Base-by-base conservation (phyloP, 805 yeast species). In the Kuraishia hungarica region DNA sequence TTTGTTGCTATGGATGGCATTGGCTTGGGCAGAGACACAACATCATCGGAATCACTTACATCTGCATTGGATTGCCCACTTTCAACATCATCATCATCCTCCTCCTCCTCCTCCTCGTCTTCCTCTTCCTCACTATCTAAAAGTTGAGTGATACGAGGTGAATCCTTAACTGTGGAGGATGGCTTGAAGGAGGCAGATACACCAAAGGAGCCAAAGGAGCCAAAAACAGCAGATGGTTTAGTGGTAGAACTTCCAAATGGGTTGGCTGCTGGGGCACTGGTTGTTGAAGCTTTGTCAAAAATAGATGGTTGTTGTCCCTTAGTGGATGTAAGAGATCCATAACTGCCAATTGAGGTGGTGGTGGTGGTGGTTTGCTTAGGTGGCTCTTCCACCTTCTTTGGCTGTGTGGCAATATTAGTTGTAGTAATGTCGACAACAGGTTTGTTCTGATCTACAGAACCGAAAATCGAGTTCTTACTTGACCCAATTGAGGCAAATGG, bases 21-120 rank as follows among this genome's bases (percentile, higher is more conserved):
- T 6, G 10, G 48, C 20, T 43, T 19, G 5, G 48, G 19, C 51
- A 49, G 24, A 22, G 47, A 19, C 53, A 20, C 22, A 3, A n/a
- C 28, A 51, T 19, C 39, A 10, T 19, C 39, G 5, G 26, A 23
- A 21, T 51, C 53, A 19, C 19, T 22, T 4, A 58, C 64, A 35
- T 56, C 60, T 15, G 56, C 58, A 13, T 60, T 61, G 43, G 53
- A 51, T 21, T 54, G 57, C 26, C 29, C 58, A 43, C 50, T 54
- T 50, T 52, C 55, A 10, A n/a, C 28, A 48, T 39, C 55, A 43
- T 23, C 39, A 21, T 48, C 43, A 4, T 49, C 50, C 28, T 50
- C 49, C n/a, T n/a, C n/a, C n/a, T n/a, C n/a, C n/a, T n/a, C n/a
- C n/a, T n/a, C n/a, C n/a, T n/a, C 55, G 5, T 17, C 55, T 43